Evolutionary conservation across 148 eudicot genomes (phyloP), one percentile per base, ranked within the genome.

Genomic region (Fallopia convolvulus): DNA sequence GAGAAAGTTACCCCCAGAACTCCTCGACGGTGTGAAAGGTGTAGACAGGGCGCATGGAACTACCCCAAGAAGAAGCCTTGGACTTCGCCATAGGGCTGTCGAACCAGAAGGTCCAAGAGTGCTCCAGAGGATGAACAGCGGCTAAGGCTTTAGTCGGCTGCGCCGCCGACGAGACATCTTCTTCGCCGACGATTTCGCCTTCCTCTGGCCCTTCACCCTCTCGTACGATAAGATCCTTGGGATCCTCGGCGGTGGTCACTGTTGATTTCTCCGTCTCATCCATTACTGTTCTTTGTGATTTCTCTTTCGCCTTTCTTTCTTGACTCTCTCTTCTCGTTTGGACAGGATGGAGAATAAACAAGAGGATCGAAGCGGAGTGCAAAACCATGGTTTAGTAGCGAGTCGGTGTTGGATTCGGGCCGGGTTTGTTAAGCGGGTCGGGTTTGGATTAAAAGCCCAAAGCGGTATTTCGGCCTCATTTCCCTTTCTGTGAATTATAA

Each of bases 81-180:
- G 85, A 47, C 36, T 90, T 94, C 6, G 87, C 90, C 1, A 85
- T 63, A 8, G 93, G 95, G 50, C 87, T 89, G 74, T 94, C 98
- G 78, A 94, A 94, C 97, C 97, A 94, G 80, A 94, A 92, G 0
- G 97, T 94, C 98, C 98, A 94, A 0, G 97, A 83, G 80, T 90
- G 86, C 78, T 94, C 98, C 42, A 94, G 84, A 0, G 87, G 91
- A 72, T 92, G 96, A 26, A 75, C 33, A 0, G 77, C 30, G 14
- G 72, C 18, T 48, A 74, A 7, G 21, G 81, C 36, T 71, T 75
- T 80, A 46, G 36, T 52, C 20, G 72, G 79, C 32, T 84, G 10
- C 13, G 44, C 23, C 39, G 47, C 6, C 30, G 75, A 44, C 65
- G 82, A 72, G 72, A 33, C n/a, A 13, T 78, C 80, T 15, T 72